Percentiles rank a stretch among this genome's conserved stretches.
Evolutionary conservation across 2,329 filamentous ascomycete species (phyloP).

Genomic region (Pyrenochaeta sp.): DNA sequence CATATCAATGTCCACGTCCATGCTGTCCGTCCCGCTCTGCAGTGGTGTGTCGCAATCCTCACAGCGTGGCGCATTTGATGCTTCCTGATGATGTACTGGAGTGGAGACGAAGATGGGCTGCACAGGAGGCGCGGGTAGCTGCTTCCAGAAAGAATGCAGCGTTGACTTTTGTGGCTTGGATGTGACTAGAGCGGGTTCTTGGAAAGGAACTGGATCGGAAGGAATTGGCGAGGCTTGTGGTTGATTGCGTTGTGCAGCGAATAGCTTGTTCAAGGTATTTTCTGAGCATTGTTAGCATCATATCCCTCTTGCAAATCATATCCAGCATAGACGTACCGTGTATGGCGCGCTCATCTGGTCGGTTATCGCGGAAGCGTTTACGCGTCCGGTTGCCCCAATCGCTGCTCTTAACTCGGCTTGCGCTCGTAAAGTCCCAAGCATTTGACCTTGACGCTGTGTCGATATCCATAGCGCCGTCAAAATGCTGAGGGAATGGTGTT

Average conservation of each 20-base stretch:
- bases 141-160: conserved; percentile 58
- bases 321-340: conserved; percentile 55
- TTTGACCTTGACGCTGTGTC: conserved; percentile 22
- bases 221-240: conserved; percentile 40
- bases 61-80: conserved; percentile 39
- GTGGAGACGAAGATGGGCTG: conserved; percentile 25
- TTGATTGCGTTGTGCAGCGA: conserved; percentile 52
- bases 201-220: conserved; percentile 26
- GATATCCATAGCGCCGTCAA: conserved; percentile 35
- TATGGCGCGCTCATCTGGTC: conserved; percentile 64
- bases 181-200: conserved; percentile 8
- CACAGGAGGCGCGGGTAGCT: conserved; percentile 45
- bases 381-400: conserved; percentile 65
- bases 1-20: conserved; percentile 52
- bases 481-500: conserved; percentile 25
- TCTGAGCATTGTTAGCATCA: conserved; percentile 39
- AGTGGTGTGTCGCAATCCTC: conserved; percentile 56
- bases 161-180: conserved; percentile 53
- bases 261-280: conserved; percentile 56
- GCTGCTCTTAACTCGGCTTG: conserved; percentile 35
- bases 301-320: no score
- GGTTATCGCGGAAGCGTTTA: conserved; percentile 66
- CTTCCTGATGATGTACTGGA: conserved; percentile 14
- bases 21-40: conserved; percentile 35
- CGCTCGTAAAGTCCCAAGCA: conserved; percentile 37